Conservation (phyloP, 345 rosid genomes). For the Bruguiera parviflora region DNA sequence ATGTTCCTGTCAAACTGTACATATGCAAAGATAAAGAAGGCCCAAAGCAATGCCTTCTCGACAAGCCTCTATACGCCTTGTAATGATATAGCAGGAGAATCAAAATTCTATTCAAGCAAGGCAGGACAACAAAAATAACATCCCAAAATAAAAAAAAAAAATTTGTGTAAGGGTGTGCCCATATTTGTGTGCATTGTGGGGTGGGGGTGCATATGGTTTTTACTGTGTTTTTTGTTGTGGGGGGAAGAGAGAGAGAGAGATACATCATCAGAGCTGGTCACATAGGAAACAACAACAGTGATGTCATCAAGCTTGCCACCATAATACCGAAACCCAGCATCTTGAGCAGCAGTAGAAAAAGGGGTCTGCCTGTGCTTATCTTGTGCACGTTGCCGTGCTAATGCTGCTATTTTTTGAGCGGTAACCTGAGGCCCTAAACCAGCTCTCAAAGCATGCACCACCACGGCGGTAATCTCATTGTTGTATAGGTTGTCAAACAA, state of each 20-base stretch:
- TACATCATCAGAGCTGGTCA: slow-evolving; percentile 43
- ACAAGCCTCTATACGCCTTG: no score
- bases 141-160: no score
- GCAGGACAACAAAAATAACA: no score
- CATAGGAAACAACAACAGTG: slow-evolving; percentile 90
- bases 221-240: no score
- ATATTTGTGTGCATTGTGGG: no score
- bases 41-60: no score
- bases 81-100: no score
- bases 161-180: no score
- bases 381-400: slow-evolving; percentile 93
- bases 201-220: no score
- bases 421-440: slow-evolving; percentile 84
- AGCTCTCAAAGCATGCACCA: slow-evolving; percentile 91
- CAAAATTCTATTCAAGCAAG: no score
- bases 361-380: slow-evolving; percentile 93
- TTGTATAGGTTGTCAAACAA: slow-evolving; percentile 91
- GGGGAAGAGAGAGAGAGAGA: neutral
- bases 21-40: no score
- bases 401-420: slow-evolving; percentile 95
- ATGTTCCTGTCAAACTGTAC: no score
- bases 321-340: slow-evolving; percentile 95
- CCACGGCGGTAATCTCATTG: slow-evolving; percentile 93
- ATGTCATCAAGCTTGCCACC: slow-evolving; percentile 99
- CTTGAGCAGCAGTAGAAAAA: slow-evolving; percentile 95